phyloP scores from a whole-genome alignment of 192 early-diverging fungal species.

The Rhizophlyctis rosea region DNA sequence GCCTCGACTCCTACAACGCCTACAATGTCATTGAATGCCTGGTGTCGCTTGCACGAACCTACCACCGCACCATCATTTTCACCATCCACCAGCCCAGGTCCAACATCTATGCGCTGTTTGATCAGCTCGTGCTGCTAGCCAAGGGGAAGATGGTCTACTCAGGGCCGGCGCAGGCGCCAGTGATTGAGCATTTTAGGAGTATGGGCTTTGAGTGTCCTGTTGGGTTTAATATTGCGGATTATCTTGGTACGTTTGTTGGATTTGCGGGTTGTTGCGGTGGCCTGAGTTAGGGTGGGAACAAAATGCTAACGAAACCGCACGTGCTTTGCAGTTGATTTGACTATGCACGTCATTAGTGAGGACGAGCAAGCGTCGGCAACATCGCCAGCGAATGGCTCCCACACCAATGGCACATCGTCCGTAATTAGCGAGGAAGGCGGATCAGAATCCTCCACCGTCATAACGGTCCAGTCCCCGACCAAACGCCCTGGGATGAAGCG shows the following conservation, averaged over 20 bases:
- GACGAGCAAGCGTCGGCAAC: conserved; percentile 4
- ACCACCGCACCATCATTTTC: conserved; percentile 78
- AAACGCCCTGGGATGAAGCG: background rate
- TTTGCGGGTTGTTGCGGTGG: background rate
- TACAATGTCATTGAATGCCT: conserved; percentile 92
- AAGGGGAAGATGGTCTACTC: conserved; percentile 81
- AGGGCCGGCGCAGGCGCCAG: conserved; percentile 63
- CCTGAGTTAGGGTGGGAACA: background rate
- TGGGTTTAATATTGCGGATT: conserved; percentile 92
- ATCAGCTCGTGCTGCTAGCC: conserved; percentile 80
- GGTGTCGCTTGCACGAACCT: conserved; percentile 70
- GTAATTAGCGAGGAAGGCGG: no score
- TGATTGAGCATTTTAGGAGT: conserved; percentile 60
- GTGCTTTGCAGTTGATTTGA: conserved; percentile 51
- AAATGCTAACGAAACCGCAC: background rate
- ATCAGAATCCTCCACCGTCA: background rate
- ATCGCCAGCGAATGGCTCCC: background rate
- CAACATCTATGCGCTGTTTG: conserved; percentile 89
- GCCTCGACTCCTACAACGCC: conserved; percentile 89
- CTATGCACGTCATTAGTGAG: conserved; percentile 50
- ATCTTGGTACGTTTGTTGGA: conserved; percentile 39
- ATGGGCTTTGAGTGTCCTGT: conserved; percentile 80
- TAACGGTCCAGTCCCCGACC: background rate
- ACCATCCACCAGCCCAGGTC: conserved; percentile 95
- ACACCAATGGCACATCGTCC: no score